Evolutionary conservation across 495 filamentous ascomycete genomes (phyloP).

Genomic region (Trichoderma reesei): DNA sequence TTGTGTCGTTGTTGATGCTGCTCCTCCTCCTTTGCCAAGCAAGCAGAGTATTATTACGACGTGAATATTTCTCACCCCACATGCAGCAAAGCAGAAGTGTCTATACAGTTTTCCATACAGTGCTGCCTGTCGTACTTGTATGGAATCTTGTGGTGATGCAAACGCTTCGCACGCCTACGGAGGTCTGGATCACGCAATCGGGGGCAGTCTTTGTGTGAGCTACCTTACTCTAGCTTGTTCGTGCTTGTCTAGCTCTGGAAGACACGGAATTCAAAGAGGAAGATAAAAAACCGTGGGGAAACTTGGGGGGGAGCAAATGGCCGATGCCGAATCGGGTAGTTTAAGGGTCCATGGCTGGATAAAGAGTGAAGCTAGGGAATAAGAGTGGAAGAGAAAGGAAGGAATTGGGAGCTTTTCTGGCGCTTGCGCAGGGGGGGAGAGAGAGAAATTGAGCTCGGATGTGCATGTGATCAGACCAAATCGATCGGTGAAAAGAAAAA

Average conservation of each 20-base stretch:
- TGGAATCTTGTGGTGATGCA: neutral
- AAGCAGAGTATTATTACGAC: too few species aligned
- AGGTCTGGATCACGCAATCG: conserved; percentile 7
- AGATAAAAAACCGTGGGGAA: neutral
- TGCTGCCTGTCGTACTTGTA: neutral
- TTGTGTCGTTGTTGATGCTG: too few species aligned
- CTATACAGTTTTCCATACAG: neutral
- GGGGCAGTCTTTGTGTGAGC: neutral
- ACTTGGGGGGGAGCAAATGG: neutral
- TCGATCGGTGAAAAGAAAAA: neutral
- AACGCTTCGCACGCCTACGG: neutral
- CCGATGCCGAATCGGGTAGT: conserved; percentile 9
- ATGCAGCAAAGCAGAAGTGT: neutral
- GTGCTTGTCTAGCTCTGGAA: too few species aligned
- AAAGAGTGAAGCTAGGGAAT: neutral
- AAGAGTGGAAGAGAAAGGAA: neutral
- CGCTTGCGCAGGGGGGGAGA: conserved; percentile 2
- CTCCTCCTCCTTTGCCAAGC: too few species aligned
- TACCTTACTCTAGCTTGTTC: too few species aligned
- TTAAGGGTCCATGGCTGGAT: neutral
- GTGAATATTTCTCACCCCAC: neutral
- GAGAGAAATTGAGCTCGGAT: neutral
- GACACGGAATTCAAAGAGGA: neutral
- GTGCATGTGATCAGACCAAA: neutral
- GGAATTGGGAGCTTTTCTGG: too few species aligned